Evolutionary conservation across 352 stramenopile species (phyloP).

Genomic region (Globisporangium yorkense): DNA sequence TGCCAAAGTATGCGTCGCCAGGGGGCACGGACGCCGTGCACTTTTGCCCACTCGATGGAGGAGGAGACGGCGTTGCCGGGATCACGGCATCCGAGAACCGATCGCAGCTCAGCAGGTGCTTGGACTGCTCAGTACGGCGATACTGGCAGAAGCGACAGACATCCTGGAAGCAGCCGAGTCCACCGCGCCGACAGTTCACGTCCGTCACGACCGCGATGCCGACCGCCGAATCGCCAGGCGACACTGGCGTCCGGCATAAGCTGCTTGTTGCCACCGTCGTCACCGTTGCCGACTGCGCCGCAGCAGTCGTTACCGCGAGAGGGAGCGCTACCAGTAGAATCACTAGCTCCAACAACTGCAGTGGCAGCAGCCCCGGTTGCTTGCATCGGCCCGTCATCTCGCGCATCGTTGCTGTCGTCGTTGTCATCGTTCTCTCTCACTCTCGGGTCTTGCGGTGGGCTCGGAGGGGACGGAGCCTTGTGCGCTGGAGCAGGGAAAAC

Average conservation of each 20-base stretch:
- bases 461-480: neutral
- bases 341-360: no score
- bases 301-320: neutral
- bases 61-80: neutral
- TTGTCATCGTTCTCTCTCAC: neutral
- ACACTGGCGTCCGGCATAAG: neutral
- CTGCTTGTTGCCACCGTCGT: neutral
- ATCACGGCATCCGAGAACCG: neutral
- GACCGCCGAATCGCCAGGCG: conserved; percentile 8
- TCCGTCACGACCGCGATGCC: conserved; percentile 18
- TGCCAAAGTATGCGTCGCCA: conserved; percentile 8
- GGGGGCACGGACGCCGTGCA: conserved; percentile 6
- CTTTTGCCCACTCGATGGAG: neutral
- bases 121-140: conserved; percentile 8
- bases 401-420: no score
- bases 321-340: neutral
- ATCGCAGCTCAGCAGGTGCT: conserved; percentile 12
- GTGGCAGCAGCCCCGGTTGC: no score
- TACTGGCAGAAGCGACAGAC: conserved; percentile 20
- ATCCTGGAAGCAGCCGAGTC: conserved; percentile 18
- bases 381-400: no score
- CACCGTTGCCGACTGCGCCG: no score
- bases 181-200: conserved; percentile 8
- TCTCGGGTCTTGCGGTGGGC: neutral
- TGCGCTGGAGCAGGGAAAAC: conserved; percentile 1